Base-by-base conservation (phyloP, 768 basidiomycete genomes). In the Phaeolepiota aurea region DNA sequence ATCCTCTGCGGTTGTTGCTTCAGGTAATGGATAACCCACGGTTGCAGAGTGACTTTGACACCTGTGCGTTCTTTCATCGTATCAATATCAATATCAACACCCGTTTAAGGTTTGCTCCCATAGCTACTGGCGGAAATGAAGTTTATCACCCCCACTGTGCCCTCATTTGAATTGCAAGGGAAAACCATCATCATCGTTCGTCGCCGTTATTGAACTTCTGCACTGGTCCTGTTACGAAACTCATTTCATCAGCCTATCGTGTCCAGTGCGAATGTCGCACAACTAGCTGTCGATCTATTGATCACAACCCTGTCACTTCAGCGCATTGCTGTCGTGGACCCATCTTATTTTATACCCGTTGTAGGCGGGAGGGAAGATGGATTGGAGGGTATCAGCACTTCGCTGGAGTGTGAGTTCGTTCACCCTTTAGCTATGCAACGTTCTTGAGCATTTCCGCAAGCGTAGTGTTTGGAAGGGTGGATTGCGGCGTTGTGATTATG, bases 201-300 rank as follows among this genome's bases (percentile, higher is more conserved):
- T 68, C 44, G 30, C 37, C 33, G 35, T 39, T 32, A 13, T 28
- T 32, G 28, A 18, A 32, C 43, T 20, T 42, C 2, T 23, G 20
- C 28, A 33, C 30, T 25, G 18, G 37, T 41, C 13, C 23, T 25
- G 44, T 49, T 43, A 49, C 46, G 40, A 35, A 33, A 32, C 16
- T 28, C 38, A 32, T 44, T 35, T 37, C 18, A 32, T 35, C 46
- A 77, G 74, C 87, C 88, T 22, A 54, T 87, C 32, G 84, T 90
- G 9, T 88, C 87, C 3, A 75, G 77, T 9, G 87, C 83, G 36
- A 90, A 90, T 61, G 72, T 90, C 32, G 69, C 78, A n/a, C 87
- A 91, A 52, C 68, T 91, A 10, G 76, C 86, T 0, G 77, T 65
- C 7, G 87, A 91, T 58, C 61, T 91, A 13, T 61, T 91, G 45